phyloP scores from a whole-genome alignment of 345 rosid genomes.

The Kernera saxatilis region DNA sequence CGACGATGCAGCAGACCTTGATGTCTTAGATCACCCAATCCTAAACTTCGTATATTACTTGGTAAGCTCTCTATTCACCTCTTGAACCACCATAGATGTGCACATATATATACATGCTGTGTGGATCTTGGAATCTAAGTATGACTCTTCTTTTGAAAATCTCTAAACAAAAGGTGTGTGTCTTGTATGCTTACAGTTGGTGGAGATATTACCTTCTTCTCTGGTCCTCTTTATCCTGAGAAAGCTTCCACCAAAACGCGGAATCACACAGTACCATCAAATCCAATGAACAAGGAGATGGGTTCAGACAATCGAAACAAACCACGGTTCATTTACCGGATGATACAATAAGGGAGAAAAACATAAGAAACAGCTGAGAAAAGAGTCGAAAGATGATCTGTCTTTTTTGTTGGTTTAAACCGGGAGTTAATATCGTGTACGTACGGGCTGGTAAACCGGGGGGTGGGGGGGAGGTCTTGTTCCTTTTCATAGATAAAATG shows the following conservation, averaged over 20 bases:
- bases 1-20: constrained; percentile 48
- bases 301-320: background rate
- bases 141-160: background rate
- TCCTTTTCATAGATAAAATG: constrained; percentile 17
- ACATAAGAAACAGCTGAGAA: background rate
- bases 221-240: constrained; percentile 67
- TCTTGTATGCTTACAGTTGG: constrained; percentile 42
- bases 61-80: constrained; percentile 33
- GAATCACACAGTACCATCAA: constrained; percentile 64
- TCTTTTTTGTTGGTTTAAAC: background rate
- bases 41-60: constrained; percentile 59
- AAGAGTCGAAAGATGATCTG: background rate
- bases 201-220: constrained; percentile 73
- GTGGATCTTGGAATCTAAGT: background rate
- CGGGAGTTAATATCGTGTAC: constrained; percentile 9
- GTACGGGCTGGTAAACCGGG: background rate
- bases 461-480: background rate
- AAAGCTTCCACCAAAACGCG: constrained; percentile 75
- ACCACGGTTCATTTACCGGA: background rate
- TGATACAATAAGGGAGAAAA: background rate
- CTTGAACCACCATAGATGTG: background rate
- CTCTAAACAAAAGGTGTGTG: background rate
- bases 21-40: constrained; percentile 64
- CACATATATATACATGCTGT: background rate
- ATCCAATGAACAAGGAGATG: constrained; percentile 37